A percentile compares a stretch with the other conserved stretches of the same genome.
Evolutionary conservation across 1,284 basidiomycete genomes (phyloP).

Genomic region (Sparassis latifolia): DNA sequence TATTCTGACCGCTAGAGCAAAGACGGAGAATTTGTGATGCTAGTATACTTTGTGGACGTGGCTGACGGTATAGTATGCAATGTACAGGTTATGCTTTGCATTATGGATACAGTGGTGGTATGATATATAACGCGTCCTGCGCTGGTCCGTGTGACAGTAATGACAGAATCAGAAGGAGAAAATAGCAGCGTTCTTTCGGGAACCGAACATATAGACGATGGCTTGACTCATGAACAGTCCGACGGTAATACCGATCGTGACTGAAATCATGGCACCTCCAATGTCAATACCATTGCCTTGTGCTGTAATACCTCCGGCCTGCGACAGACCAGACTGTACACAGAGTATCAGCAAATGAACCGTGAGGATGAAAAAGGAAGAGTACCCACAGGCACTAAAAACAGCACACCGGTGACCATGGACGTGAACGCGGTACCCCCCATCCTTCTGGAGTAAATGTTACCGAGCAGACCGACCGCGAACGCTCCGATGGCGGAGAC

Average conservation of each 20-base stretch:
- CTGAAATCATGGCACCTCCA: constrained; percentile 79
- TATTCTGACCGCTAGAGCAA: too few relatives aligned
- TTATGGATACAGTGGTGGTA: background rate
- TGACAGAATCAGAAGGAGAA: constrained; percentile 60
- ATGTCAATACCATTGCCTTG: constrained; percentile 69
- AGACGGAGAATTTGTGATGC: too few relatives aligned
- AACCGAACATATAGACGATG: constrained; percentile 80
- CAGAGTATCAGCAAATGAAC: background rate
- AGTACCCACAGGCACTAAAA: constrained; percentile 69
- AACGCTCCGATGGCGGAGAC: constrained; percentile 84
- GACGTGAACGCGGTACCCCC: constrained; percentile 85
- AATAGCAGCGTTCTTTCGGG: constrained; percentile 74
- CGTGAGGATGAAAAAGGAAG: constrained; percentile 2
- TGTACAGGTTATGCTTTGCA: background rate
- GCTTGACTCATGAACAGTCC: constrained; percentile 87
- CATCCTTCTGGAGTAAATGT: constrained; percentile 79
- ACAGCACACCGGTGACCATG: constrained; percentile 84
- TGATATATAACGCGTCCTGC: background rate
- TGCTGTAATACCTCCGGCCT: constrained; percentile 74
- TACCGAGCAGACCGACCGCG: constrained; percentile 76
- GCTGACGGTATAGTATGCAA: background rate
- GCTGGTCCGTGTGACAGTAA: background rate
- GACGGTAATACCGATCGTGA: constrained; percentile 86
- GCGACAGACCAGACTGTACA: constrained; percentile 74
- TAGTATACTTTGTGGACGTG: too few relatives aligned